phyloP scores from a whole-genome alignment of 345 rosid species.

The Stellera chamaejasme region DNA sequence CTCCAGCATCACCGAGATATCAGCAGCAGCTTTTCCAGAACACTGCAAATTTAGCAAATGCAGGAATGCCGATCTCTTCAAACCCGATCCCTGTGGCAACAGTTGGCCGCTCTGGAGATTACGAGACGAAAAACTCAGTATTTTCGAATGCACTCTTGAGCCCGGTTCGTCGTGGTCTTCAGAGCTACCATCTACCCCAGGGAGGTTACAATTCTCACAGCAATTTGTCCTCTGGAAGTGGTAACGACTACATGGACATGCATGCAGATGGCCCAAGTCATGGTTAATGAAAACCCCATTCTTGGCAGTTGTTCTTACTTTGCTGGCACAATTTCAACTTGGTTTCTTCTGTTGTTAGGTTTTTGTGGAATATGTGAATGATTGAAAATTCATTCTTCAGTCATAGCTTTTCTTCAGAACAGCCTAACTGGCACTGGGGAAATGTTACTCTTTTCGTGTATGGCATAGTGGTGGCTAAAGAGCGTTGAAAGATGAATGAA shows the following conservation, averaged over 20 bases:
- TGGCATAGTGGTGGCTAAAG: too few relatives aligned
- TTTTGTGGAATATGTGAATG: too few relatives aligned
- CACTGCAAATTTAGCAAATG: conserved; percentile 12
- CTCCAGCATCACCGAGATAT: conserved; percentile 37
- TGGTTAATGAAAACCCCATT: conserved; percentile 10
- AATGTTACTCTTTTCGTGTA: too few relatives aligned
- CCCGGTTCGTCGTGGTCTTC: conserved; percentile 65
- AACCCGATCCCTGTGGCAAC: conserved; percentile 23
- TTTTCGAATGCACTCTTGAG: conserved; percentile 57
- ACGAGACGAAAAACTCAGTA: conserved; percentile 38
- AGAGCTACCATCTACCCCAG: conserved; percentile 41
- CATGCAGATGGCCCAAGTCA: conserved; percentile 41
- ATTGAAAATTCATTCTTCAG: too few relatives aligned
- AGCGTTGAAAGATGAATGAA: too few relatives aligned
- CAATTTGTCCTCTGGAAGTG: conserved; percentile 12
- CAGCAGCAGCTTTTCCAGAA: conserved; percentile 37
- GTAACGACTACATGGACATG: conserved; percentile 48
- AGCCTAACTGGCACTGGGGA: too few relatives aligned
- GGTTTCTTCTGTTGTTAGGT: not conserved
- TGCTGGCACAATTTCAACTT: conserved; percentile 10
- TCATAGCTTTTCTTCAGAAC: too few relatives aligned
- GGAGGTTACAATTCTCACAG: conserved; percentile 22
- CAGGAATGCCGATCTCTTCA: conserved; percentile 26
- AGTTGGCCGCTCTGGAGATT: conserved; percentile 25
- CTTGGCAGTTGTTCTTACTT: not conserved